A percentile compares a stretch with the other conserved stretches of the same genome.
Conservation (phyloP, 164 flowering plant genomes). For the Aristolochia contorta region DNA sequence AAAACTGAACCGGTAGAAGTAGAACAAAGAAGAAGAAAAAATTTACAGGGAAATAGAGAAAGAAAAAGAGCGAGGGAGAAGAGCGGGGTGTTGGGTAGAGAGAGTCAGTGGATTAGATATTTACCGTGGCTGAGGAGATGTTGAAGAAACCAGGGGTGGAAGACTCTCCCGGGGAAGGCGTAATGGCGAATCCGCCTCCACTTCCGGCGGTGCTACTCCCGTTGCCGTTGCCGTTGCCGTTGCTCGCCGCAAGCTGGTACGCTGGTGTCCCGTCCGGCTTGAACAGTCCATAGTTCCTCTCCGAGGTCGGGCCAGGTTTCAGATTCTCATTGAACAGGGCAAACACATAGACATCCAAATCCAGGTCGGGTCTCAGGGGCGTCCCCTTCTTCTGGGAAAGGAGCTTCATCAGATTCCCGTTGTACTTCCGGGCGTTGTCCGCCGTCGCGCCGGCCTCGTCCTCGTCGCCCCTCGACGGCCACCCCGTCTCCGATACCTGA, state of each 20-base stretch:
- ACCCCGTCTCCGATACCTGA: constrained; percentile 44
- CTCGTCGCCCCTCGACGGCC: constrained; percentile 44
- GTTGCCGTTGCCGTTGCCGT: constrained; percentile 1
- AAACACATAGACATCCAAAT: constrained; percentile 25
- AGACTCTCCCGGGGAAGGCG: constrained; percentile 20
- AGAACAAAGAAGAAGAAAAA: too few species aligned
- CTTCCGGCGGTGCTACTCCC: background rate
- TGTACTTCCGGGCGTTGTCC: constrained; percentile 39
- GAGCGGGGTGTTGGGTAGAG: too few species aligned
- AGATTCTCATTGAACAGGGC: constrained; percentile 43
- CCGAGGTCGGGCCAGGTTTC: constrained; percentile 43
- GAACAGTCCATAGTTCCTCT: constrained; percentile 40
- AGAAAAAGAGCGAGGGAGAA: too few species aligned
- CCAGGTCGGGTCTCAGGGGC: constrained; percentile 30
- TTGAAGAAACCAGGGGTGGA: constrained; percentile 42
- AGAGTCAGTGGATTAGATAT: too few species aligned
- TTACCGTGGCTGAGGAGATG: constrained; percentile 40
- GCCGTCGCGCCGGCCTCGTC: constrained; percentile 35
- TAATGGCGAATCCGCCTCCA: background rate
- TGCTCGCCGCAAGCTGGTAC: constrained; percentile 25
- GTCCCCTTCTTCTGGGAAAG: constrained; percentile 30
- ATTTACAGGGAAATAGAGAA: too few species aligned
- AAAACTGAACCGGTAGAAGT: too few species aligned
- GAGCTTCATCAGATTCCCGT: constrained; percentile 28
- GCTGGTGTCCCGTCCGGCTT: constrained; percentile 40